Base-by-base conservation (phyloP, 805 yeast species). In the Torulaspora quercuum region DNA sequence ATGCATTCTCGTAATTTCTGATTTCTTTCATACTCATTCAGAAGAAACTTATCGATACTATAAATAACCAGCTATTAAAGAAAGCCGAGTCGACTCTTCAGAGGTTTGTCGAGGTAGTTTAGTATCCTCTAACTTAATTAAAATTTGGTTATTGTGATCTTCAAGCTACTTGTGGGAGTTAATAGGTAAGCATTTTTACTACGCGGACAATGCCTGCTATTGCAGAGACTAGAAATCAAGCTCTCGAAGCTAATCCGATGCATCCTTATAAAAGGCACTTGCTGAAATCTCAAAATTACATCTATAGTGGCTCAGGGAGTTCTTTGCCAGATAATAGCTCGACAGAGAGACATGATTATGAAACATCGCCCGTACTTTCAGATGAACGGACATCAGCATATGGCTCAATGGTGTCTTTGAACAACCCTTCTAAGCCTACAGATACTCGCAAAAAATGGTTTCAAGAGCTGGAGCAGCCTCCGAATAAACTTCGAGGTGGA, bases 181-280 rank as follows among this genome's bases (percentile, higher is more conserved):
- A n/a, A n/a, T n/a, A n/a, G n/a, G n/a, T n/a, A n/a, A n/a, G 12
- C 25, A n/a, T 22, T 22, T n/a, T n/a, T 12, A 26, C 19, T 26
- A 16, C 18, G 24, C 10, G 21, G 17, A 33, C 16, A 21, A 34
- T 34, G 37, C 19, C 20, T 14, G 29, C 29, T 19, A 29, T 16
- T 22, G 24, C 33, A 22, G 30, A 29, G 7, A 23, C 24, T n/a
- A n/a, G 12, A 9, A 18, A 19, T 16, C 37, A 21, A 16, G 14
- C 7, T 3, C 9, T 19, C 16, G 29, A 22, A 11, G 20, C 15
- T 13, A 15, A 14, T 22, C 20, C 42, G 20, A 40, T 44, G 35
- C 48, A 44, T 31, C 49, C 49, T 14, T 45, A 45, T 33, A 45
- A 42, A 29, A 45, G 32, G 28, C 41, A 39, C 18, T 31, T 45